phyloP scores from a whole-genome alignment of 768 basidiomycete species.

The Tulasnella sp. region DNA sequence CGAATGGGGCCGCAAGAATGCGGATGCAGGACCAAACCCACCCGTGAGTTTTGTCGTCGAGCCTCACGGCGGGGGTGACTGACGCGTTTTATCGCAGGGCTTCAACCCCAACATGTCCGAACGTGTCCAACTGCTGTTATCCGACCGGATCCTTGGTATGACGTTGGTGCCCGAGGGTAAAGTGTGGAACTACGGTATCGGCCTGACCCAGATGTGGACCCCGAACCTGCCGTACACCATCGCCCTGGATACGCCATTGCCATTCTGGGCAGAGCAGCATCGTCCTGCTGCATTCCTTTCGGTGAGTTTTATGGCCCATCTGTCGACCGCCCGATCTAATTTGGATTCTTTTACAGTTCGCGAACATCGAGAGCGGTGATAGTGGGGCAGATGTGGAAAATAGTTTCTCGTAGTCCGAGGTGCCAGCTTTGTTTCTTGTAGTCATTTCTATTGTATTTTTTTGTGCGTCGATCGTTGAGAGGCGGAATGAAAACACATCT shows the following conservation, averaged over 20 bases:
- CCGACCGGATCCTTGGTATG: constrained; percentile 92
- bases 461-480: no score
- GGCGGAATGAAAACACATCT: no score
- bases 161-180: constrained; percentile 87
- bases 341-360: constrained; percentile 44
- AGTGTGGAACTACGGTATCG: constrained; percentile 95
- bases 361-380: constrained; percentile 77
- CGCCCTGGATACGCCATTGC: constrained; percentile 79
- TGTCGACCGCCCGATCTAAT: not conserved
- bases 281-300: constrained; percentile 89
- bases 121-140: constrained; percentile 81
- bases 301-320: constrained; percentile 34
- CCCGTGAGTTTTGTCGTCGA: constrained; percentile 31
- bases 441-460: no score
- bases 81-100: constrained; percentile 35
- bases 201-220: constrained; percentile 84
- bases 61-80: constrained; percentile 5
- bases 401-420: constrained; percentile 63
- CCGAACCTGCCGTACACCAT: constrained; percentile 69
- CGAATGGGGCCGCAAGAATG: constrained; percentile 95
- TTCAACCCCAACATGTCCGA: constrained; percentile 99
- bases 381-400: constrained; percentile 95
- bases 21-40: constrained; percentile 73
- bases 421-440: no score
- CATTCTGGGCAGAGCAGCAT: constrained; percentile 95